Evolutionary conservation across 768 basidiomycete species (phyloP).

Genomic region (Goffeauzyma gilvescens): DNA sequence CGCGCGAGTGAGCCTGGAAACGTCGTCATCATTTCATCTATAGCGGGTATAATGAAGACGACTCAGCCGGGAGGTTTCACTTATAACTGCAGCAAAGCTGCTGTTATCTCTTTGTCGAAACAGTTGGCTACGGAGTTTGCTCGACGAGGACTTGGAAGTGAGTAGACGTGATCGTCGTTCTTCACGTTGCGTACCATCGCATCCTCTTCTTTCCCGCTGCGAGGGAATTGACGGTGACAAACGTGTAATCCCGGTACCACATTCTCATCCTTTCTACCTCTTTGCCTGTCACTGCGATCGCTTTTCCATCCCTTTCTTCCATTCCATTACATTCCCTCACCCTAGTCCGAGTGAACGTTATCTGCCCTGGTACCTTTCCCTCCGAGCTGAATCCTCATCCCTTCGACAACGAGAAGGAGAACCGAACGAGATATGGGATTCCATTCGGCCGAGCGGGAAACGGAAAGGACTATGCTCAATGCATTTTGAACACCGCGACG

Average conservation of each 20-base stretch:
- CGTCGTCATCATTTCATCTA: conserved; percentile 36
- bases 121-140: conserved; percentile 25
- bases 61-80: conserved; percentile 36
- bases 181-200: too few species aligned
- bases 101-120: conserved; percentile 18
- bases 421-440: conserved; percentile 17
- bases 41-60: conserved; percentile 35
- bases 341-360: too few species aligned
- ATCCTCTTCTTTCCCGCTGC: too few species aligned
- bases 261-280: too few species aligned
- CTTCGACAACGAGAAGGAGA: conserved; percentile 8
- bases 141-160: conserved; percentile 14
- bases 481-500: conserved; percentile 19
- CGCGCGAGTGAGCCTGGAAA: conserved; percentile 31
- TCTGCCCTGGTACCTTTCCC: conserved; percentile 26
- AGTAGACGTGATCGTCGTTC: too few species aligned
- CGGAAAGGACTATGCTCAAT: conserved; percentile 24
- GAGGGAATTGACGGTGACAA: too few species aligned
- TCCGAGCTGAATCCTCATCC: conserved; percentile 16
- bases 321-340: too few species aligned
- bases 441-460: conserved; percentile 26
- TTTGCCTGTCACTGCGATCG: too few species aligned
- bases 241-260: too few species aligned
- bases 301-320: too few species aligned
- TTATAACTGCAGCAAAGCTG: conserved; percentile 36